Conservation (phyloP, 306 rosid species). For the Fragaria nilgerrensis region DNA sequence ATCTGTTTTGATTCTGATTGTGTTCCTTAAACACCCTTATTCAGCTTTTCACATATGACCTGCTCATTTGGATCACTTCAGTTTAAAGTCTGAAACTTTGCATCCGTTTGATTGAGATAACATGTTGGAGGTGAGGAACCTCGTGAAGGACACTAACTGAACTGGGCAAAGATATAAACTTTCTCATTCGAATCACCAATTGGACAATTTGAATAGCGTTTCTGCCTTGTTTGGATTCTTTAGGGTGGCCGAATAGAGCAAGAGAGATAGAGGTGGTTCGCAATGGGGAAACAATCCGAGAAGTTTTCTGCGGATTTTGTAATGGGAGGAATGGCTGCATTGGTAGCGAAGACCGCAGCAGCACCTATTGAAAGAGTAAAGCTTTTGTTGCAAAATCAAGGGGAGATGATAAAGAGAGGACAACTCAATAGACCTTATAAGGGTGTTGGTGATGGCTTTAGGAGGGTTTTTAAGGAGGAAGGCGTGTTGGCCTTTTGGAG, state of each 20-base stretch:
- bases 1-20: neutral
- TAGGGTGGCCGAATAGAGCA: neutral
- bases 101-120: neutral
- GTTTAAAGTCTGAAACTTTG: neutral
- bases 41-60: neutral
- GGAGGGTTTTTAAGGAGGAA: conserved; percentile 70
- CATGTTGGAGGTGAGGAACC: neutral
- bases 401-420: conserved; percentile 90
- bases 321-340: conserved; percentile 84
- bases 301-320: conserved; percentile 70
- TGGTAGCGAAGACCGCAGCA: conserved; percentile 64
- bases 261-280: conserved; percentile 31
- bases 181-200: neutral
- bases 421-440: conserved; percentile 66
- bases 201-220: neutral
- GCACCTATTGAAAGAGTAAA: conserved; percentile 96
- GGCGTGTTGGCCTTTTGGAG: conserved; percentile 91
- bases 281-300: conserved; percentile 47
- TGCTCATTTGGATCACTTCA: neutral
- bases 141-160: neutral
- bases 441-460: conserved; percentile 66
- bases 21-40: neutral
- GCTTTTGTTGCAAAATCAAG: conserved; percentile 91
- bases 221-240: neutral
- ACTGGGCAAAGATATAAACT: neutral